phyloP scores from a whole-genome alignment of 257 asterid species.

The Primulina eburnea region DNA sequence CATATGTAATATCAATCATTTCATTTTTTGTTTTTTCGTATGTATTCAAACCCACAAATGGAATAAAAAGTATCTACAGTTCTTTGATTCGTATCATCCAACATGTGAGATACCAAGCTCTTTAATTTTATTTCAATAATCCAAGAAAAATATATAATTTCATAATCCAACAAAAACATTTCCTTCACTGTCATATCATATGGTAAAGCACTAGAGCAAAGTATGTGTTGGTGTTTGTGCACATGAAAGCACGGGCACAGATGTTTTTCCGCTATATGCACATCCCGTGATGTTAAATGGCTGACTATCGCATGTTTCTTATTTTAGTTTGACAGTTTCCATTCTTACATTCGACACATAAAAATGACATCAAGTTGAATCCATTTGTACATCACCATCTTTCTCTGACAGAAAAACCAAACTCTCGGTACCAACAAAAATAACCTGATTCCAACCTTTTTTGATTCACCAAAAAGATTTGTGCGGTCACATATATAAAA shows the following conservation, averaged over 20 bases:
- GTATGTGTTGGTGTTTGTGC: not conserved
- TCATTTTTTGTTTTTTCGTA: not conserved
- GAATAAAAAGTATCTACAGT: slow-evolving; percentile 17
- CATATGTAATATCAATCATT: not conserved
- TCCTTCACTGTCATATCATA: not conserved
- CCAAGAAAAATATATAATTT: not conserved
- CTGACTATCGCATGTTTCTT: not conserved
- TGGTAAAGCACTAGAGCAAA: not conserved
- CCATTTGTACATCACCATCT: not conserved
- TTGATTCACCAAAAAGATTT: slow-evolving; percentile 75
- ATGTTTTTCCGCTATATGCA: not conserved
- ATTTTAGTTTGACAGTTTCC: not conserved
- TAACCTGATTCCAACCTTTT: slow-evolving; percentile 49
- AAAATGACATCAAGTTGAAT: not conserved
- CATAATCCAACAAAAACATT: slow-evolving; percentile 5
- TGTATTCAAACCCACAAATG: not conserved
- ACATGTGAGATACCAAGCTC: not conserved
- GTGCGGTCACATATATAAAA: slow-evolving; percentile 85
- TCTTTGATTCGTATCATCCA: slow-evolving; percentile 1
- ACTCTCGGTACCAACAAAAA: not conserved
- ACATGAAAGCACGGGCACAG: not conserved
- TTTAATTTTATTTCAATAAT: not conserved
- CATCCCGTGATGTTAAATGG: not conserved
- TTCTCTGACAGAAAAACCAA: not conserved
- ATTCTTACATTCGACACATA: slow-evolving; percentile 5